Base-by-base conservation (phyloP, 306 rosid genomes). In the Castanospermum australe region DNA sequence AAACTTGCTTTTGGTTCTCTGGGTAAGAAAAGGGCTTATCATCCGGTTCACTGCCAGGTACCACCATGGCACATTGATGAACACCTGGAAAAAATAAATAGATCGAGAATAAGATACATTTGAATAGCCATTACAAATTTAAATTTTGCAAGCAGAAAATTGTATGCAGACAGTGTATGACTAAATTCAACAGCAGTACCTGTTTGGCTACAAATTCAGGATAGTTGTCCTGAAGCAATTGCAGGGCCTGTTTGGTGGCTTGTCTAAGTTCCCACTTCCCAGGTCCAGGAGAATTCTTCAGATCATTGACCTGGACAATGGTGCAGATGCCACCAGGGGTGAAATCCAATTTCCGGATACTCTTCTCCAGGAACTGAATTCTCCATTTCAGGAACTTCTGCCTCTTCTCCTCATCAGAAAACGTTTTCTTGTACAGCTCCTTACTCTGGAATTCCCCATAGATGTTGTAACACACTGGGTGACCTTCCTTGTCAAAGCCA, bases 1-100 rank as follows among this genome's bases (percentile, higher is more conserved):
- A 79, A 89, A 88, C 81, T 92, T 92, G 92, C 92, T 89, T 72
- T 92, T 90, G 22, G 90, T 88, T 76, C 90, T 86, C 64, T 87
- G 91, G 1, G 92, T 92, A 15, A 92, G 72, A 36, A 92, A 92
- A 12, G 94, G 92, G 54, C 94, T 90, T 61, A 91, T 91, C 96
- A 91, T 88, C 59, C 85, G 75, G 68, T 83, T 90, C 73, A 86
- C 89, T 18, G 93, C 96, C 54, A 89, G 78, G 74, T 92, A 92
- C 97, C 97, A 92, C 86, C 94, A 92, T 6, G 96, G 96, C 47
- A 90, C 96, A 82, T 89, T 92, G 92, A 92, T 82, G 59, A 92
- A 92, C 67, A 92, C 90, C 97, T 92, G 22, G 30, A 33, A 0
- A 0, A 67, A 48, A 35, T 15, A 45, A 14, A 0, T 22, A 45